Conservation (phyloP, 2,329 filamentous ascomycete genomes). For the Pseudogymnoascus sp. region DNA sequence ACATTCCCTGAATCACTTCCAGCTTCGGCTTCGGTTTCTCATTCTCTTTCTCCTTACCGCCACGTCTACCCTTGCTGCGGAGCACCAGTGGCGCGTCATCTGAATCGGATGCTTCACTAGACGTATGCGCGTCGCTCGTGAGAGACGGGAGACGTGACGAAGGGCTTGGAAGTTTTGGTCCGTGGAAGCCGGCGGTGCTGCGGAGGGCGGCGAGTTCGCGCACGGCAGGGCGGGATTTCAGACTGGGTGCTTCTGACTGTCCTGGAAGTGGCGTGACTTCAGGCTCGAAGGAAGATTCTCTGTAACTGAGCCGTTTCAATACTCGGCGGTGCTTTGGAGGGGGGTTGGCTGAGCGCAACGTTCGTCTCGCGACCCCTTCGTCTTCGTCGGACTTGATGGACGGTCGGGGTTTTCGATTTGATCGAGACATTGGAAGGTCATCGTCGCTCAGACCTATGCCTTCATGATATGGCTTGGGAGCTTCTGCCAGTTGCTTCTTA, state of each 20-base stretch:
- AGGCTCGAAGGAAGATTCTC: neutral
- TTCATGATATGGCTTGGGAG: neutral
- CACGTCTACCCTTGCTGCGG: slow-evolving; percentile 14
- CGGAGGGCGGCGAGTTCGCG: slow-evolving; percentile 23
- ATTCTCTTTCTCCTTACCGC: slow-evolving; percentile 20
- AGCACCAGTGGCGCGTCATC: slow-evolving; percentile 12
- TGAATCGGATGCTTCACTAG: slow-evolving; percentile 11
- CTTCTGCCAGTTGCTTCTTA: neutral
- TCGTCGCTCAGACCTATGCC: neutral
- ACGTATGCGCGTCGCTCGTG: neutral
- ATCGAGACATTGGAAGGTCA: neutral
- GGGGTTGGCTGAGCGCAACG: slow-evolving; percentile 17
- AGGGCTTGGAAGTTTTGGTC: slow-evolving; percentile 6
- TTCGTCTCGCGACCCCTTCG: neutral
- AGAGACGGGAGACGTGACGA: neutral
- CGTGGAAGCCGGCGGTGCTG: slow-evolving; percentile 22
- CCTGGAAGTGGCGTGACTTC: neutral
- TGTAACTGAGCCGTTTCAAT: neutral
- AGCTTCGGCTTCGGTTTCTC: slow-evolving; percentile 30
- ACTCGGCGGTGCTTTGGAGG: slow-evolving; percentile 10
- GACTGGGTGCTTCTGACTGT: slow-evolving; percentile 6
- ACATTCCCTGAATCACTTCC: slow-evolving; percentile 56
- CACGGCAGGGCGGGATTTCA: slow-evolving; percentile 12
- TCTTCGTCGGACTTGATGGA: neutral
- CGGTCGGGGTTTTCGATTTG: neutral